Evolutionary conservation across 1,284 basidiomycete species (phyloP).

Genomic region (Porogramme epimiltina): DNA sequence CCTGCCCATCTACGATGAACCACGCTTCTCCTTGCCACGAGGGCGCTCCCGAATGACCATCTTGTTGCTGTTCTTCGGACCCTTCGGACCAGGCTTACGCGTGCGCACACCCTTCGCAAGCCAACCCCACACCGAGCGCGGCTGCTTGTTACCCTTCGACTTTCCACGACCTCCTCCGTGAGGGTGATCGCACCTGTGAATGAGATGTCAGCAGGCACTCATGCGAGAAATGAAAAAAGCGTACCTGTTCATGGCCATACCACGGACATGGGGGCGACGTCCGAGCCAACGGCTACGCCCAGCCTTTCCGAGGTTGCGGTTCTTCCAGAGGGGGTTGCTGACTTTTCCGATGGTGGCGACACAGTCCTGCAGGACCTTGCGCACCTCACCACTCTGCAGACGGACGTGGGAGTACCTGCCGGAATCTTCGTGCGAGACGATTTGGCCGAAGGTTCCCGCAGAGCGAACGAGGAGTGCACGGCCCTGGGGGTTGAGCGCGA

Average conservation of each 20-base stretch:
- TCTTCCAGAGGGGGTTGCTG: slow-evolving; percentile 91
- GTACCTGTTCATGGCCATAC: slow-evolving; percentile 98
- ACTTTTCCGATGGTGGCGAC: slow-evolving; percentile 91
- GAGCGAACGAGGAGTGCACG: slow-evolving; percentile 86
- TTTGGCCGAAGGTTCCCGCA: slow-evolving; percentile 86
- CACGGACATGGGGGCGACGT: slow-evolving; percentile 84
- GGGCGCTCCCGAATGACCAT: slow-evolving; percentile 91
- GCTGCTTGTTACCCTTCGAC: slow-evolving; percentile 94
- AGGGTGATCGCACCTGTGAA: slow-evolving; percentile 83
- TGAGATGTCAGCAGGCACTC: background rate
- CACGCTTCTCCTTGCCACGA: slow-evolving; percentile 75
- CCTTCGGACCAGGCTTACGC: slow-evolving; percentile 85
- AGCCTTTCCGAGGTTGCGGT: slow-evolving; percentile 87
- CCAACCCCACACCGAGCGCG: slow-evolving; percentile 91
- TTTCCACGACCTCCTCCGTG: slow-evolving; percentile 99
- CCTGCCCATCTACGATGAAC: slow-evolving; percentile 19
- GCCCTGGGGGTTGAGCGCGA: slow-evolving; percentile 78
- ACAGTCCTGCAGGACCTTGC: slow-evolving; percentile 82
- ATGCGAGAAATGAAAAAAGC: slow-evolving; percentile 31
- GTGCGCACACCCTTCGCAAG: slow-evolving; percentile 92
- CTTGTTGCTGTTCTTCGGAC: slow-evolving; percentile 91
- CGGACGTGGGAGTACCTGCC: slow-evolving; percentile 82
- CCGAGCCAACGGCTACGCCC: slow-evolving; percentile 91
- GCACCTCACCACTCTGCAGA: slow-evolving; percentile 91
- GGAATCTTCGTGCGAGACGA: slow-evolving; percentile 74